Conservation (phyloP, 495 filamentous ascomycete genomes). For the Neurospora tetraspora region DNA sequence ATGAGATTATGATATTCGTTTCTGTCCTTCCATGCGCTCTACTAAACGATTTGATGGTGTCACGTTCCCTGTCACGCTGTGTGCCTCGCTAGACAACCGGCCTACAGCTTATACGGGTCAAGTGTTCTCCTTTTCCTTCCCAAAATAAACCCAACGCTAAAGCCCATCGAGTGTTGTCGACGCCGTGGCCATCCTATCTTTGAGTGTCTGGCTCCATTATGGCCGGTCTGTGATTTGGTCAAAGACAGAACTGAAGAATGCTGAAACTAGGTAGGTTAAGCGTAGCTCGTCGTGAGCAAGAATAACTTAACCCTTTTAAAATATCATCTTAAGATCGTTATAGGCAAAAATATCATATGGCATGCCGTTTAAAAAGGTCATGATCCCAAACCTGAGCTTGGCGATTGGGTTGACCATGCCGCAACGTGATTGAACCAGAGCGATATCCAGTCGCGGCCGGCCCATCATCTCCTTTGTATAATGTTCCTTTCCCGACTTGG, state of each 20-base stretch:
- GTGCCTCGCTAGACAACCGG: background rate
- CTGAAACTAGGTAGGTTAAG: background rate
- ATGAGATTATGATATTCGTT: background rate
- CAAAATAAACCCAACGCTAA: background rate
- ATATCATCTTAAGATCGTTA: background rate
- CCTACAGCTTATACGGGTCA: background rate
- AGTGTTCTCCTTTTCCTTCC: background rate
- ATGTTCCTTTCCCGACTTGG: background rate
- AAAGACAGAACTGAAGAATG: background rate
- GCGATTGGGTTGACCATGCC: background rate
- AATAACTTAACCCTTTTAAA: background rate
- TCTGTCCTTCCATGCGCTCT: background rate
- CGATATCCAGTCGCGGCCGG: background rate
- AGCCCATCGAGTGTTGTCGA: background rate
- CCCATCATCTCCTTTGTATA: background rate
- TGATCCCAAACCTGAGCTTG: background rate
- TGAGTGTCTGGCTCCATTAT: background rate
- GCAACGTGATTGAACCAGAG: background rate
- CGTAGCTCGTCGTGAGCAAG: background rate
- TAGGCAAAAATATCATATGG: background rate
- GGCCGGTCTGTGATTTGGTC: background rate
- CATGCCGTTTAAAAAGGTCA: background rate
- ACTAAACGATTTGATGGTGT: background rate
- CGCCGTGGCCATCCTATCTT: background rate
- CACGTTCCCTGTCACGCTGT: background rate